Evolutionary conservation across 805 yeast species (phyloP).

Genomic region (Metschnikowia gruessii): DNA sequence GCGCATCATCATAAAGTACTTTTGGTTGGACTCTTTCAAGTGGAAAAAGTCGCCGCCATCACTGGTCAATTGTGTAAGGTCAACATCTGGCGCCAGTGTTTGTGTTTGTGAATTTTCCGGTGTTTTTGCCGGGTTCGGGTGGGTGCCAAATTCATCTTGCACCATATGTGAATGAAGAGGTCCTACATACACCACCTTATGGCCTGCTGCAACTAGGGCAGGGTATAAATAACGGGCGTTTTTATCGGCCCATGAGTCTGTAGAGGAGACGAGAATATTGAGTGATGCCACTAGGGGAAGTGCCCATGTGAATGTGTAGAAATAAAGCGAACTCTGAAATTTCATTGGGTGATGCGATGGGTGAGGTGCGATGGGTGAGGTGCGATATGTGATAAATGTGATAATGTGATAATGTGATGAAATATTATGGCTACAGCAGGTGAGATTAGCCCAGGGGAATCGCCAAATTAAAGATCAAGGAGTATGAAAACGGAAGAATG

Average conservation of each 20-base stretch:
- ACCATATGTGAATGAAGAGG: constrained; percentile 22
- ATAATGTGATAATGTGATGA: too few relatives aligned
- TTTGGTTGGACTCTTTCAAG: constrained; percentile 30
- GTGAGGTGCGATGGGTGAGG: not conserved
- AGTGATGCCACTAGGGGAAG: constrained; percentile 18
- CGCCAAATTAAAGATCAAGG: too few relatives aligned
- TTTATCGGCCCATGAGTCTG: constrained; percentile 40
- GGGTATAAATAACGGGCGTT: constrained; percentile 30
- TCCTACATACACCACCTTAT: constrained; percentile 32
- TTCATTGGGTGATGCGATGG: not conserved
- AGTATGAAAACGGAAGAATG: too few relatives aligned
- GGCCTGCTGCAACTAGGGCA: constrained; percentile 29
- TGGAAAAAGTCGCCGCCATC: constrained; percentile 34
- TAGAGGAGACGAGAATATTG: constrained; percentile 31
- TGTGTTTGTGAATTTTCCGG: too few relatives aligned
- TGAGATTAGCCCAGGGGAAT: too few relatives aligned
- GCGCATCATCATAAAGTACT: constrained; percentile 24
- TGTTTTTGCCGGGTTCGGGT: too few relatives aligned
- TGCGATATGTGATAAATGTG: too few relatives aligned
- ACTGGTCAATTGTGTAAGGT: not conserved
- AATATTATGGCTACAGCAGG: too few relatives aligned
- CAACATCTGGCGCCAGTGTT: too few relatives aligned
- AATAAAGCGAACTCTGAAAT: not conserved
- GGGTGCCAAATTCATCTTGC: too few relatives aligned
- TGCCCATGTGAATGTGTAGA: not conserved